These are phyloP conservation scores for Paramyrothecium sp. DNA, from an alignment of 2,329 filamentous ascomycete genomes.

Conservation along the genomic window DNA sequence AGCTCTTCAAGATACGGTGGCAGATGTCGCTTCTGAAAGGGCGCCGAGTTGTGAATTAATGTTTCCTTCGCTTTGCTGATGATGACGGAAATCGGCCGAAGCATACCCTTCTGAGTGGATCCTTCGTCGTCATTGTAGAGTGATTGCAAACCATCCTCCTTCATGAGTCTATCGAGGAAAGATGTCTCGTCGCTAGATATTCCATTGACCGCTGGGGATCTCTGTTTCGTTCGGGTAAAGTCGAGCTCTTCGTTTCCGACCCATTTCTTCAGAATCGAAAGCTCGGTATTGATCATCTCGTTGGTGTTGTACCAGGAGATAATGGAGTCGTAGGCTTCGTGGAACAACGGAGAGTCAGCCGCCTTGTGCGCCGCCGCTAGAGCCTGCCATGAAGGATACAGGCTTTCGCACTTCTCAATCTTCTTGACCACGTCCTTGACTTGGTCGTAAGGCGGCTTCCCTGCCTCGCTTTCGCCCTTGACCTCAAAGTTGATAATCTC, in stretches of 20 bases:
- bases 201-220: constrained; percentile 63
- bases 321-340: constrained; percentile 82
- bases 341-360: constrained; percentile 74
- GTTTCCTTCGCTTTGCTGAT: constrained; percentile 94
- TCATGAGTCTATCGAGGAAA: constrained; percentile 91
- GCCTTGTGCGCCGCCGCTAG: constrained; percentile 74
- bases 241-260: constrained; percentile 95
- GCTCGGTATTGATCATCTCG: constrained; percentile 90
- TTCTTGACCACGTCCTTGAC: constrained; percentile 86
- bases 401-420: constrained; percentile 82
- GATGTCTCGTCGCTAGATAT: constrained; percentile 83
- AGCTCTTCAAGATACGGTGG: constrained; percentile 97
- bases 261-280: constrained; percentile 90
- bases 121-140: constrained; percentile 70
- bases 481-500: constrained; percentile 92
- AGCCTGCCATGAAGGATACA: constrained; percentile 79
- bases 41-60: constrained; percentile 79
- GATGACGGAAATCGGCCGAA: constrained; percentile 78
- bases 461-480: constrained; percentile 87
- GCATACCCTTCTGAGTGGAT: constrained; percentile 65
- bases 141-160: constrained; percentile 91
- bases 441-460: constrained; percentile 84
- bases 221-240: constrained; percentile 73
- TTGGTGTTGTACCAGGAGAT: constrained; percentile 98
- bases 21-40: constrained; percentile 84